Base-by-base conservation (phyloP, 441 rosid genomes). In the Eutrema salsugineum region DNA sequence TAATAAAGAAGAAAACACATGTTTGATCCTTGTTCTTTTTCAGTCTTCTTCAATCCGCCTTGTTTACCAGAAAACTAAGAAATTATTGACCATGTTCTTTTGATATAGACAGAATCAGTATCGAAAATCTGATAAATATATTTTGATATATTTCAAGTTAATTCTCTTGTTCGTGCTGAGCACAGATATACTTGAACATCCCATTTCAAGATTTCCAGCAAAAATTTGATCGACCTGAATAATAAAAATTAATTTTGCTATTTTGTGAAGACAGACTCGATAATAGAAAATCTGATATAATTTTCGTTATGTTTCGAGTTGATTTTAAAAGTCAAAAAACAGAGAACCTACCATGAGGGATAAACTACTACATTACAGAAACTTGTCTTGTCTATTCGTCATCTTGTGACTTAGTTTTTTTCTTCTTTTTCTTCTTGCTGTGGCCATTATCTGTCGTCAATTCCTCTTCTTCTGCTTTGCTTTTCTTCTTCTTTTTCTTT, bases 351-450 rank as follows among this genome's bases (percentile, higher is more conserved):
- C 46, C 36, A 48, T 42, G 44, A 36, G 44, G 43, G 14, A 65
- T 38, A 39, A 57, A 22, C 40, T 19, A 39, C 9, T 40, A 30
- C 12, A 57, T 3, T 38, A 66, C 20, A 33, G 3, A 66, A 28
- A 15, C 16, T 24, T 20, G 48, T 67, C 30, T 49, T 51, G 57
- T 44, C 17, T 71, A 65, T 59, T 71, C 63, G 17, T 65, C 68
- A 57, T 58, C 73, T 77, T 65, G 56, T 0, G 72, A 49, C 19
- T 70, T 70, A 1, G 76, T 36, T 70, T 76, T 70, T 67, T 70
- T 76, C 79, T 75, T 74, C 77, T 72, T 73, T 27, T 76, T 76
- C 55, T 42, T 72, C 69, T 76, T 76, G 46, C 58, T 76, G 48
- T 55, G 22, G 11, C 58, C 47, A 63, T 55, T 64, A 39, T 76